Evolutionary conservation across 805 yeast species (phyloP).

Genomic region (Hanseniaspora lindneri): DNA sequence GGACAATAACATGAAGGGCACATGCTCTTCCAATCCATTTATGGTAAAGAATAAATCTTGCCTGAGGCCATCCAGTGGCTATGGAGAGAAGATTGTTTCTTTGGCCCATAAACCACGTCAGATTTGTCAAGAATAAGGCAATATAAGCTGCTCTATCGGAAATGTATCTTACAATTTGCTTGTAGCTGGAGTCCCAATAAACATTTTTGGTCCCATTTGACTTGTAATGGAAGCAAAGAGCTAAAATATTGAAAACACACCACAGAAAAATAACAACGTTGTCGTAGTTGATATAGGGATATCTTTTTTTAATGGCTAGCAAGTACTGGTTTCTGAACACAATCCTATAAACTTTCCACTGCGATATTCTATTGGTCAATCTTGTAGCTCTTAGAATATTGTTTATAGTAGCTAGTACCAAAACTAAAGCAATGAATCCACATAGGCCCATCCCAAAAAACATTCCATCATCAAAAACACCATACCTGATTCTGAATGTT

Average conservation of each 20-base stretch:
- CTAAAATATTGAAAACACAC: conserved; percentile 19
- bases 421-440: conserved; percentile 14
- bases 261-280: conserved; percentile 25
- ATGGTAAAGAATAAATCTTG: conserved; percentile 53
- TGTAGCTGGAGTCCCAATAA: conserved; percentile 17
- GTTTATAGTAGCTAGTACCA: background rate
- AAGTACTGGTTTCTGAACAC: background rate
- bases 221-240: conserved; percentile 12
- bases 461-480: conserved; percentile 15
- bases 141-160: conserved; percentile 45
- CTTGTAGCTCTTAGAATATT: conserved; percentile 5
- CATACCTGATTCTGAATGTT: conserved; percentile 15
- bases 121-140: conserved; percentile 40
- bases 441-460: conserved; percentile 15
- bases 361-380: background rate
- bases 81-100: conserved; percentile 55
- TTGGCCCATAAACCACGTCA: conserved; percentile 51
- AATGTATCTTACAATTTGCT: conserved; percentile 24
- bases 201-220: conserved; percentile 13
- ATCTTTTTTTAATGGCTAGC: background rate
- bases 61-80: conserved; percentile 51
- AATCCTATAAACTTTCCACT: background rate
- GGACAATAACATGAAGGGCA: conserved; percentile 40
- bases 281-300: conserved; percentile 3
- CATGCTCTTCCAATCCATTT: conserved; percentile 48